Evolutionary conservation across 2,329 filamentous ascomycete genomes (phyloP).

Genomic region (Microdochium trichocladiopsis): DNA sequence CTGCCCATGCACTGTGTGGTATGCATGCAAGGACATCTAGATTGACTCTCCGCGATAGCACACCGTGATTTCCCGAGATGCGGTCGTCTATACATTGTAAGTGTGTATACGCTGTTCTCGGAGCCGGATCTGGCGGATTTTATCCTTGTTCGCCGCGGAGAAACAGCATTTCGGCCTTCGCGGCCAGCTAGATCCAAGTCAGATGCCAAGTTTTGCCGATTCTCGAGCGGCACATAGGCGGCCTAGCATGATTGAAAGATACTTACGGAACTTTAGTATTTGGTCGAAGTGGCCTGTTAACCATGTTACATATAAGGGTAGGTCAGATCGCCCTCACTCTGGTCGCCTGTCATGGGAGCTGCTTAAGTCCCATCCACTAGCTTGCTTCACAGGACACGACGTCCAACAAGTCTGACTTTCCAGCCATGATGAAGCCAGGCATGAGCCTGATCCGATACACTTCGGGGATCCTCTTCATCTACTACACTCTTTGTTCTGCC

Average conservation of each 20-base stretch:
- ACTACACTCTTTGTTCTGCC: background rate
- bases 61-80: too few species aligned
- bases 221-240: background rate
- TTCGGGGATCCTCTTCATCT: background rate
- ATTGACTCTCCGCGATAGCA: background rate
- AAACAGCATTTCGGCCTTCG: background rate
- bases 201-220: background rate
- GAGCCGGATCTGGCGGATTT: background rate
- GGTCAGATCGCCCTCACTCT: background rate
- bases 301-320: background rate
- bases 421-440: background rate
- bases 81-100: background rate
- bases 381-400: background rate
- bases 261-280: background rate
- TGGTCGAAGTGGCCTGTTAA: background rate
- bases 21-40: background rate
- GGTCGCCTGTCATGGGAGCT: background rate
- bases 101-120: background rate
- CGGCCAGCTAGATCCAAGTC: background rate
- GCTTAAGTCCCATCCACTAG: background rate
- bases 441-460: background rate
- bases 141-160: background rate
- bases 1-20: background rate
- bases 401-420: background rate
- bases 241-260: background rate